Percentiles rank a stretch among this genome's conserved stretches.
Conservation (phyloP, 305 asterid species). For the Fraxinus sp. region DNA sequence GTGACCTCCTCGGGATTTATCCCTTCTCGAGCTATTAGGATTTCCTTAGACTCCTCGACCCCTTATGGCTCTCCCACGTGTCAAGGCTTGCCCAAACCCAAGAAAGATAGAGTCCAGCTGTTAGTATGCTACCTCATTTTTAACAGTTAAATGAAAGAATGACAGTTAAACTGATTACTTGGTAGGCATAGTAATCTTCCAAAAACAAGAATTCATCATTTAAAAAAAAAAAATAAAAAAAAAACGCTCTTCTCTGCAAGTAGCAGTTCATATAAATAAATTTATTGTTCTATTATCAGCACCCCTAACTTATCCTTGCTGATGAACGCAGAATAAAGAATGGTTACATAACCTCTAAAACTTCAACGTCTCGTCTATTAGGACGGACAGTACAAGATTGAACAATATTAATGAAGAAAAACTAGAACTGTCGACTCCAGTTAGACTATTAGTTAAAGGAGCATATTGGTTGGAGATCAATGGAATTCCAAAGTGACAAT, state of each 20-base stretch:
- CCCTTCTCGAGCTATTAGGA: too few relatives aligned
- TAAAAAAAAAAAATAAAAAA: not conserved
- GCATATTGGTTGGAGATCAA: slow-evolving; percentile 66
- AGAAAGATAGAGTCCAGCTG: too few relatives aligned
- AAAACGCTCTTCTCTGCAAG: not conserved
- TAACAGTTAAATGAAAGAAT: not conserved
- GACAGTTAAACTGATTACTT: not conserved
- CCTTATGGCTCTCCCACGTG: too few relatives aligned
- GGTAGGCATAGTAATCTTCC: not conserved
- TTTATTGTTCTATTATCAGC: slow-evolving; percentile 4
- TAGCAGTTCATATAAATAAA: not conserved
- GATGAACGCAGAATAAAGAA: slow-evolving; percentile 22
- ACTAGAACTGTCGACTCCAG: not conserved
- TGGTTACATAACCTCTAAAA: not conserved
- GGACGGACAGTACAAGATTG: not conserved
- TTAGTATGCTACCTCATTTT: too few relatives aligned
- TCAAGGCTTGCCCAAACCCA: too few relatives aligned
- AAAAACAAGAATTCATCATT: not conserved
- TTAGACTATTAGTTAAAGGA: slow-evolving; percentile 35
- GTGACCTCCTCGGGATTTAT: too few relatives aligned
- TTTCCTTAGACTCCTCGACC: too few relatives aligned
- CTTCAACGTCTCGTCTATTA: not conserved
- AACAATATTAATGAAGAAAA: not conserved
- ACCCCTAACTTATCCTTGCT: slow-evolving; percentile 1
- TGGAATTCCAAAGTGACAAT: slow-evolving; percentile 55